Conservation (phyloP, 2,329 filamentous ascomycete species). For the Ceratocystis albifundus region DNA sequence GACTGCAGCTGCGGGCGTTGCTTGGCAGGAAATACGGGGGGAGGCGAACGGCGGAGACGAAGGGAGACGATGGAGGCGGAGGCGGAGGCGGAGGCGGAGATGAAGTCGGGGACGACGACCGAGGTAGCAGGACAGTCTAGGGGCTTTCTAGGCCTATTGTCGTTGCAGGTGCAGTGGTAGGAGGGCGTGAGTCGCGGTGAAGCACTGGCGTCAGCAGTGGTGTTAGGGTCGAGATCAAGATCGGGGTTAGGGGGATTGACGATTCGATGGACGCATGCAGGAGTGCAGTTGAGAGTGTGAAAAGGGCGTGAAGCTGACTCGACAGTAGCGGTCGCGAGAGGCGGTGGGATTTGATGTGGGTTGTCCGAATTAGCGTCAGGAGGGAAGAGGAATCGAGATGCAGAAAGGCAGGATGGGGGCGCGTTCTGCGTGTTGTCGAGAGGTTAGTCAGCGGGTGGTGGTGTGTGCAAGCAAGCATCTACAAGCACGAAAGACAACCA, state of each 20-base stretch:
- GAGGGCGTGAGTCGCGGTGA: not conserved
- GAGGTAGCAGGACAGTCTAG: not conserved
- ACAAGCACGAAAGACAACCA: not conserved
- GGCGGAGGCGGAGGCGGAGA: constrained; percentile 25
- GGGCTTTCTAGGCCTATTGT: not conserved
- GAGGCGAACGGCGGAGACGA: constrained; percentile 22
- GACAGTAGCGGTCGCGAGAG: constrained; percentile 17
- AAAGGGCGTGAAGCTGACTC: constrained; percentile 1
- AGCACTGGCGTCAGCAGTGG: not conserved
- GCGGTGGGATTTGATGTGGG: constrained; percentile 4
- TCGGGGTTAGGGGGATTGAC: not conserved
- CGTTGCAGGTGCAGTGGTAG: not conserved
- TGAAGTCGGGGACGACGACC: constrained; percentile 24
- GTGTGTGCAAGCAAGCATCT: not conserved
- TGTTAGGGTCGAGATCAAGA: not conserved
- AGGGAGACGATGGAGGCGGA: not conserved
- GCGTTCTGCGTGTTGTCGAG: constrained; percentile 4
- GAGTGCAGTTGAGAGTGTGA: constrained; percentile 7
- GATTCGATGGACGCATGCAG: not conserved
- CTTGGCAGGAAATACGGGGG: constrained; percentile 27
- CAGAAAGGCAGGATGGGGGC: constrained; percentile 5
- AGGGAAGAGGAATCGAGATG: not conserved
- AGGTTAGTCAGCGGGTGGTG: constrained; percentile 6
- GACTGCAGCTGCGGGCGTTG: constrained; percentile 13
- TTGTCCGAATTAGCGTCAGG: not conserved